phyloP scores from a whole-genome alignment of 176 grass and related monocot species.

The Paspalum vaginatum region DNA sequence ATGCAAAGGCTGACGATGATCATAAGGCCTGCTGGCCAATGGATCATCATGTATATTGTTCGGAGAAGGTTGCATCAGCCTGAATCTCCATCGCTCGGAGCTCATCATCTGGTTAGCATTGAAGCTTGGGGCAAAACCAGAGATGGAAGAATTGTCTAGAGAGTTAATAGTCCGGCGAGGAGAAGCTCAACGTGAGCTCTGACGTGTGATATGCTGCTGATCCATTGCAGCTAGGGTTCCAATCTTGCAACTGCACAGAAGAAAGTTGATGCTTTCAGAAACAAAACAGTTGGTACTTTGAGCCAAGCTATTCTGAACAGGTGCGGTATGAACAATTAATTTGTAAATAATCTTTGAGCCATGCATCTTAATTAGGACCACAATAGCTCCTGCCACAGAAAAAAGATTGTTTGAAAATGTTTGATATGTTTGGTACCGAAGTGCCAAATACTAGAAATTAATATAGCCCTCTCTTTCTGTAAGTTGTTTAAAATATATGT shows the following conservation, averaged over 20 bases:
- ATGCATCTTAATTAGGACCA: not conserved
- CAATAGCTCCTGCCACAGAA: no score
- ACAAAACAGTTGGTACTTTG: no score
- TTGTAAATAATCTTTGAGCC: not conserved
- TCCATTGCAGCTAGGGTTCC: constrained; percentile 44
- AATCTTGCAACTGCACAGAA: constrained; percentile 54
- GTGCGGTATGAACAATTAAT: not conserved
- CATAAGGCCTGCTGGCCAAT: not conserved
- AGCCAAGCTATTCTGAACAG: not conserved
- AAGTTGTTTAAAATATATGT: not conserved
- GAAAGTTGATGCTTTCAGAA: not conserved
- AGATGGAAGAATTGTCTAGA: constrained; percentile 39
- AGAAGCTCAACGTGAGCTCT: constrained; percentile 75
- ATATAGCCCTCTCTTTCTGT: not conserved
- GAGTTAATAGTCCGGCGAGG: constrained; percentile 33
- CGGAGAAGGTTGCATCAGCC: constrained; percentile 39
- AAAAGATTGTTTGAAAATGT: not conserved
- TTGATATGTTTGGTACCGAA: not conserved
- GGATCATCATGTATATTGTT: not conserved
- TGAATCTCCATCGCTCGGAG: constrained; percentile 47
- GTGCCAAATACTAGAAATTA: not conserved
- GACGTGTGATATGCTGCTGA: constrained; percentile 52
- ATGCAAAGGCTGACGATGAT: constrained; percentile 10
- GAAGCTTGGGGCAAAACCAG: constrained; percentile 35
- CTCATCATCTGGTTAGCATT: constrained; percentile 28